These are phyloP conservation scores for Balakata baccata DNA, from an alignment of 345 rosid genomes.

Conservation along the genomic window DNA sequence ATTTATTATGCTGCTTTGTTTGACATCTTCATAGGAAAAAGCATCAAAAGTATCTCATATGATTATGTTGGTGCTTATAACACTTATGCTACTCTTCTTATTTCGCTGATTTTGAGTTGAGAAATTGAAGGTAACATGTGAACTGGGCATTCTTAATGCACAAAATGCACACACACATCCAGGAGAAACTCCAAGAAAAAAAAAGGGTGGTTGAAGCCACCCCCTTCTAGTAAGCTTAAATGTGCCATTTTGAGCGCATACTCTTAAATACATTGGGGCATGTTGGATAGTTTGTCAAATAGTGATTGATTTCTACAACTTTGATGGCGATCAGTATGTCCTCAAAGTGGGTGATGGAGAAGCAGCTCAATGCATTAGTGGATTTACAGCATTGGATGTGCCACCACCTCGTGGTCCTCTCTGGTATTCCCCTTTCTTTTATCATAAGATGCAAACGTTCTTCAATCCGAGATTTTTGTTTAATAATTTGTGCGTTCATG, in stretches of 20 bases:
- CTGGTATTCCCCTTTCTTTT: slow-evolving; percentile 44
- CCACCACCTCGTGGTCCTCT: slow-evolving; percentile 95
- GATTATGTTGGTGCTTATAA: neutral
- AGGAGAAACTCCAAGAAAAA: neutral
- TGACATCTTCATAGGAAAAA: neutral
- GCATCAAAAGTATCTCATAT: neutral
- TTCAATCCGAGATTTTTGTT: neutral
- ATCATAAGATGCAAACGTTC: neutral
- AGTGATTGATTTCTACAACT: neutral
- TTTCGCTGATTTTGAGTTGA: neutral
- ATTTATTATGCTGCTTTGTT: neutral
- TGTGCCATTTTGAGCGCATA: neutral
- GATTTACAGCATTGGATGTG: slow-evolving; percentile 73
- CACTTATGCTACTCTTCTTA: neutral
- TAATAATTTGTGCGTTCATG: neutral
- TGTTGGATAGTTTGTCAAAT: neutral
- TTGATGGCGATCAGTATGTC: slow-evolving; percentile 55
- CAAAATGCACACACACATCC: neutral
- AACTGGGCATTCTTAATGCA: neutral
- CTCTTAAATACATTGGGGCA: neutral
- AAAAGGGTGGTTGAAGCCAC: too few species aligned
- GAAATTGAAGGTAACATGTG: too few species aligned
- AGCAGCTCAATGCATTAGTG: slow-evolving; percentile 81
- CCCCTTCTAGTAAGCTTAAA: neutral
- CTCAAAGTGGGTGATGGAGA: slow-evolving; percentile 81